phyloP scores from a whole-genome alignment of 2,329 filamentous ascomycete species.

The Hypoxylon sp. region DNA sequence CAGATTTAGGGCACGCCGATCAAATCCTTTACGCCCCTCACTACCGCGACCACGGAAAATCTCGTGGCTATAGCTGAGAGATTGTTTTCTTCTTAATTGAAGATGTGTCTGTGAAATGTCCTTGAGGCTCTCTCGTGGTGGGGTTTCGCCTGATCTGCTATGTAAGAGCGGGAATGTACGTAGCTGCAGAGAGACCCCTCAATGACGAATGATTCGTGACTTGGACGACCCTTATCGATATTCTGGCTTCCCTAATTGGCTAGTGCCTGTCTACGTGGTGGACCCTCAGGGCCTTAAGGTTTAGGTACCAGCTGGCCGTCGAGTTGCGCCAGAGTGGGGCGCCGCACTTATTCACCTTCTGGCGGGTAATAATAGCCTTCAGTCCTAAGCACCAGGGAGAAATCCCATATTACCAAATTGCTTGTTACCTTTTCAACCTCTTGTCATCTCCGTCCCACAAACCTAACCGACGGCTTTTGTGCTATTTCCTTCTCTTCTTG shows the following conservation, averaged over 20 bases:
- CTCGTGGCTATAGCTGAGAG: background rate
- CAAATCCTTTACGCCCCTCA: background rate
- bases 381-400: slow-evolving; percentile 37
- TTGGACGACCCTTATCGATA: slow-evolving; percentile 39
- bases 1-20: slow-evolving; percentile 5
- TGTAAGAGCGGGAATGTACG: slow-evolving; percentile 35
- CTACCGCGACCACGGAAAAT: background rate
- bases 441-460: slow-evolving; percentile 32
- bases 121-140: slow-evolving; percentile 35
- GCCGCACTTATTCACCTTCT: slow-evolving; percentile 38
- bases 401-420: slow-evolving; percentile 42
- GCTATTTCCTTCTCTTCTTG: slow-evolving; percentile 11
- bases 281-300: slow-evolving; percentile 29
- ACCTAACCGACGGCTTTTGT: slow-evolving; percentile 8
- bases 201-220: slow-evolving; percentile 33
- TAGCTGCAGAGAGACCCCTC: slow-evolving; percentile 32
- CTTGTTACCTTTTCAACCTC: slow-evolving; percentile 37
- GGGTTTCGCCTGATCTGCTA: slow-evolving; percentile 29
- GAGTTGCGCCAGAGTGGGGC: slow-evolving; percentile 37
- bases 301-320: slow-evolving; percentile 36
- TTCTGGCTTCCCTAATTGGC: slow-evolving; percentile 3
- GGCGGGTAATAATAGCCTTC: slow-evolving; percentile 40
- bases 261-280: slow-evolving; percentile 20
- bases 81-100: background rate
- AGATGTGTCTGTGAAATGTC: background rate